Evolutionary conservation across 306 rosid species (phyloP).

Genomic region (Rubus parviflorus): DNA sequence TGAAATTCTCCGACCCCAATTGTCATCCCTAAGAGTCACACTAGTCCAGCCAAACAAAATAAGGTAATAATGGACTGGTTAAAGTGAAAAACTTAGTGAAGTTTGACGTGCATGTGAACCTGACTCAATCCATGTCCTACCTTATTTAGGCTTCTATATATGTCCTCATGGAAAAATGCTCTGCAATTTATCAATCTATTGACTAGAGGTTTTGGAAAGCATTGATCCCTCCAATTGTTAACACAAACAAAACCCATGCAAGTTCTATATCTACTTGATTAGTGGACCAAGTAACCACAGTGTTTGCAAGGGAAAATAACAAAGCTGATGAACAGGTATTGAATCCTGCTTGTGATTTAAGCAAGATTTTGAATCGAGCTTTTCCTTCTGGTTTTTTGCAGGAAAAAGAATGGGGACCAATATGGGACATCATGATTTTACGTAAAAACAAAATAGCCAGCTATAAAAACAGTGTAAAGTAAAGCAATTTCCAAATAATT

Average conservation of each 20-base stretch:
- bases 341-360: slow-evolving; percentile 4
- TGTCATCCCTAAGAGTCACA: neutral
- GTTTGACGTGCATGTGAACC: neutral
- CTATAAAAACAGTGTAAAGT: neutral
- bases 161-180: neutral
- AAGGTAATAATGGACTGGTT: neutral
- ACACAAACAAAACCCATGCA: neutral
- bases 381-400: neutral
- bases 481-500: neutral
- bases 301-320: neutral
- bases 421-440: neutral
- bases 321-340: neutral
- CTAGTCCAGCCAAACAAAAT: neutral
- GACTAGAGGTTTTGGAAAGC: neutral
- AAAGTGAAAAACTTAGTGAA: neutral
- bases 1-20: neutral
- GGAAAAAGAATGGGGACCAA: neutral
- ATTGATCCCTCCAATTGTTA: neutral
- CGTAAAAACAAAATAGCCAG: neutral
- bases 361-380: neutral
- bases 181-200: neutral
- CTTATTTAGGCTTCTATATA: neutral
- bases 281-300: neutral
- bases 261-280: neutral
- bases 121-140: neutral